phyloP scores from a whole-genome alignment of 176 grass and related monocot genomes.

The Tillandsia leiboldiana region DNA sequence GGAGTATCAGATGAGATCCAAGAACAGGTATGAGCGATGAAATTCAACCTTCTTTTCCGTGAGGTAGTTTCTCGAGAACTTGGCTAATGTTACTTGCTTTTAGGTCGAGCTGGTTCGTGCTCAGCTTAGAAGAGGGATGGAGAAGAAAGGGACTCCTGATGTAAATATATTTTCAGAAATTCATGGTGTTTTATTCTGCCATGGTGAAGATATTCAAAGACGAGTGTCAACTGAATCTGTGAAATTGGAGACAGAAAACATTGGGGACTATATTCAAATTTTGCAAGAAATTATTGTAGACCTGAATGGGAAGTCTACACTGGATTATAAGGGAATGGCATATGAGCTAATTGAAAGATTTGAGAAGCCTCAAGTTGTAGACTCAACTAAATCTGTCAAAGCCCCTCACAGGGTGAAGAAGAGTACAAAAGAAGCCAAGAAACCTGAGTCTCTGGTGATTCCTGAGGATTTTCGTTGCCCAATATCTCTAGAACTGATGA shows the following conservation, averaged over 20 bases:
- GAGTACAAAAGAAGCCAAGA: slow-evolving; percentile 38
- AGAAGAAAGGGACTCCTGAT: slow-evolving; percentile 55
- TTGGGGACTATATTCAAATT: slow-evolving; percentile 29
- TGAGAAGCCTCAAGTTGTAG: slow-evolving; percentile 22
- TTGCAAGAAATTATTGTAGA: slow-evolving; percentile 46
- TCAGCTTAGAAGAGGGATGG: slow-evolving; percentile 82
- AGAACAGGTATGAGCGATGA: slow-evolving; percentile 63
- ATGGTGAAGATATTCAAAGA: slow-evolving; percentile 24
- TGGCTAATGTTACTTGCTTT: slow-evolving; percentile 5
- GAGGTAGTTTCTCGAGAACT: not conserved
- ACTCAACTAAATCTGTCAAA: slow-evolving; percentile 17
- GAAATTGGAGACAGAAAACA: slow-evolving; percentile 21
- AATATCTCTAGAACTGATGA: slow-evolving; percentile 87
- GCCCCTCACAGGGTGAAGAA: slow-evolving; percentile 11
- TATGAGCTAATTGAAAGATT: slow-evolving; percentile 39
- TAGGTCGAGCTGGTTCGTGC: slow-evolving; percentile 84
- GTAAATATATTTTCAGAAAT: slow-evolving; percentile 58
- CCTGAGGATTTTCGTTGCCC: slow-evolving; percentile 92
- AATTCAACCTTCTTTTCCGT: slow-evolving; percentile 2
- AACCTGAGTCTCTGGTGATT: slow-evolving; percentile 44
- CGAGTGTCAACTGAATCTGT: slow-evolving; percentile 24
- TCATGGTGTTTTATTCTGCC: slow-evolving; percentile 43
- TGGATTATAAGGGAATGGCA: slow-evolving; percentile 35
- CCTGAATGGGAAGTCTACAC: slow-evolving; percentile 42
- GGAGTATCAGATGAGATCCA: slow-evolving; percentile 95